Conservation (phyloP, 2,329 filamentous ascomycete genomes). For the Fusarium avenaceum region DNA sequence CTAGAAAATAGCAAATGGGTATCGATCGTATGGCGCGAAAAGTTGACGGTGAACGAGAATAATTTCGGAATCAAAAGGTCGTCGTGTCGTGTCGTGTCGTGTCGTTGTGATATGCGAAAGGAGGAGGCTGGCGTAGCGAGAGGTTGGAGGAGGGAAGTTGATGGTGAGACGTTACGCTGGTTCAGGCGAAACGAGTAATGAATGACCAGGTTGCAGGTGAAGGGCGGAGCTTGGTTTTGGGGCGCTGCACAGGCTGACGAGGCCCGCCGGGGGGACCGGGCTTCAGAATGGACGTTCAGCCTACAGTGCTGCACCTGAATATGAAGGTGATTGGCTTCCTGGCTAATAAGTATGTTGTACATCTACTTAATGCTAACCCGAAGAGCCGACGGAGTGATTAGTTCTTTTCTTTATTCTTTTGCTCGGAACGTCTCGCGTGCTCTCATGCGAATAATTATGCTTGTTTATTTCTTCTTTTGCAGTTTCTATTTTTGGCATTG, state of each 20-base stretch:
- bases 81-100: slow-evolving; percentile 40
- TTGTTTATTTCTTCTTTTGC: not conserved
- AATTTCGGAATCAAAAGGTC: slow-evolving; percentile 25
- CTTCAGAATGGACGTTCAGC: not conserved
- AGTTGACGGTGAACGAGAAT: slow-evolving; percentile 20
- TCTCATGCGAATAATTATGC: not conserved
- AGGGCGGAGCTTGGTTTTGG: slow-evolving; percentile 31
- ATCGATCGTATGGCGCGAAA: slow-evolving; percentile 36
- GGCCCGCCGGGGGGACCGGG: not conserved
- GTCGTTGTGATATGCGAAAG: slow-evolving; percentile 40
- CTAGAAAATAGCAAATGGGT: slow-evolving; percentile 34
- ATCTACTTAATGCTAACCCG: slow-evolving; percentile 3
- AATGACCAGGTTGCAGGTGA: slow-evolving; percentile 40
- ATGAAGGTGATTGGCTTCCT: slow-evolving; percentile 8
- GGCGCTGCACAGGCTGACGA: slow-evolving; percentile 31
- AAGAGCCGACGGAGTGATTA: not conserved
- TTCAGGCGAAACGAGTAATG: slow-evolving; percentile 50
- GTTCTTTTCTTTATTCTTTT: slow-evolving; percentile 9
- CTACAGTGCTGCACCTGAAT: slow-evolving; percentile 8
- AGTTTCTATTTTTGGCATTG: not conserved
- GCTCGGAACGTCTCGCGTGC: not conserved
- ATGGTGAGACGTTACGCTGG: slow-evolving; percentile 49
- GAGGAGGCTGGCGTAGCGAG: slow-evolving; percentile 45
- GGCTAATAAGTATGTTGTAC: slow-evolving; percentile 8
- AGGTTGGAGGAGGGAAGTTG: slow-evolving; percentile 48